Evolutionary conservation across 1,284 basidiomycete genomes (phyloP).

Genomic region (Sanghuangporus sanghuang): DNA sequence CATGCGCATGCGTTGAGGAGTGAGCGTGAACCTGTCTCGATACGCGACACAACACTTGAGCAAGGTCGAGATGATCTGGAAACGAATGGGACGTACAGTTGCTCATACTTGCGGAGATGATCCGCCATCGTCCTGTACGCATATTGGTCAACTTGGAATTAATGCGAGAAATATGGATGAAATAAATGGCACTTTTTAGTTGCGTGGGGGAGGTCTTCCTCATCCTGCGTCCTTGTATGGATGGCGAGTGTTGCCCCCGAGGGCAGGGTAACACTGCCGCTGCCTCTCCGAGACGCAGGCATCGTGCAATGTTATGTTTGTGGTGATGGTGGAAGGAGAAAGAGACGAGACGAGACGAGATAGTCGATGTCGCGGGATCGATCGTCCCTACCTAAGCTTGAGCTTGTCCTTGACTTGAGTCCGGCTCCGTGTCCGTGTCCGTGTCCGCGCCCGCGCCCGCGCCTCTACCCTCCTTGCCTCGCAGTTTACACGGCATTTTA

Average conservation of each 20-base stretch:
- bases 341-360: background rate
- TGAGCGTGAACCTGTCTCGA: slow-evolving; percentile 69
- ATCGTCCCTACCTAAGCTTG: no score
- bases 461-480: no score
- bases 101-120: slow-evolving; percentile 85
- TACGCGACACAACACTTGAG: background rate
- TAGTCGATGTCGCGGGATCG: background rate
- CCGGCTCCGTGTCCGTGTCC: no score
- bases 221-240: slow-evolving; percentile 74
- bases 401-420: no score
- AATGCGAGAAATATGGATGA: background rate
- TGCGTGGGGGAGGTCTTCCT: slow-evolving; percentile 80
- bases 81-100: slow-evolving; percentile 48
- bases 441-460: no score
- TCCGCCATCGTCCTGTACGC: slow-evolving; percentile 77
- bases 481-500: no score
- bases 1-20: slow-evolving; percentile 93
- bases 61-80: background rate
- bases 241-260: slow-evolving; percentile 72
- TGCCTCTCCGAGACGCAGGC: slow-evolving; percentile 68
- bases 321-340: background rate
- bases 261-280: slow-evolving; percentile 66
- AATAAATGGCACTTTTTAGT: slow-evolving; percentile 63
- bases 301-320: slow-evolving; percentile 29
- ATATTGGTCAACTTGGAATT: background rate